Evolutionary conservation across 2,329 filamentous ascomycete species (phyloP).

Genomic region (Diplodia corticola): DNA sequence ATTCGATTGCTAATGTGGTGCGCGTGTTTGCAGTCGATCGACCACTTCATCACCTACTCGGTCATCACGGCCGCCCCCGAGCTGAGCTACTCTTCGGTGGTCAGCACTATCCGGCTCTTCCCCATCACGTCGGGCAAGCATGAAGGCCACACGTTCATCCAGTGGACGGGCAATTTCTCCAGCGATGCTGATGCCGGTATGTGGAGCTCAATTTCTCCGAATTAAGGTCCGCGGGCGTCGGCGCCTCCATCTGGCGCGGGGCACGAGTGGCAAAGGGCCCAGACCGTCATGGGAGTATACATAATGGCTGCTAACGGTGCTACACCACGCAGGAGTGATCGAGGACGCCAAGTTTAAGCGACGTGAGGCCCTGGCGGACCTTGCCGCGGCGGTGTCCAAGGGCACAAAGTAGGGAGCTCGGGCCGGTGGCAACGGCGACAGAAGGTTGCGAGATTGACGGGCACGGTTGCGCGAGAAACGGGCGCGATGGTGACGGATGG

Average conservation of each 20-base stretch:
- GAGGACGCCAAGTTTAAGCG: conserved; percentile 77
- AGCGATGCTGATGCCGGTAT: conserved; percentile 69
- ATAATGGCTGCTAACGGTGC: neutral
- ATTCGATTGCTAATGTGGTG: conserved; percentile 2
- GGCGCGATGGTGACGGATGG: neutral
- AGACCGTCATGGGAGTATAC: conserved; percentile 19
- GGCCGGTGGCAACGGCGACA: neutral
- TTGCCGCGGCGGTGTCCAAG: conserved; percentile 53
- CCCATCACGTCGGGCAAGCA: conserved; percentile 65
- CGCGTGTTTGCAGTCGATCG: conserved; percentile 55
- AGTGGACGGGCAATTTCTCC: conserved; percentile 70
- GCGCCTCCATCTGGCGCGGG: neutral
- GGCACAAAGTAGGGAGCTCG: conserved; percentile 7
- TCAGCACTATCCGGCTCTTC: conserved; percentile 67
- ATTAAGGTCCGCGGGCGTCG: neutral
- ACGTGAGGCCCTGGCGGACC: conserved; percentile 67
- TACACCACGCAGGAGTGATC: conserved; percentile 58
- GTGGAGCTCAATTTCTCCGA: conserved; percentile 31
- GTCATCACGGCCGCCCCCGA: conserved; percentile 67
- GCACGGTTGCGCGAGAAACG: conserved; percentile 8
- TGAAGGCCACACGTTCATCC: conserved; percentile 65
- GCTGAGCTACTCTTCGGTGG: conserved; percentile 64
- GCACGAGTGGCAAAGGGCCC: neutral
- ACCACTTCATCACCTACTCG: conserved; percentile 74
- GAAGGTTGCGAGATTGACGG: neutral